Conservation (phyloP, 441 rosid genomes). For the Pelargonium myrrhifolium region DNA sequence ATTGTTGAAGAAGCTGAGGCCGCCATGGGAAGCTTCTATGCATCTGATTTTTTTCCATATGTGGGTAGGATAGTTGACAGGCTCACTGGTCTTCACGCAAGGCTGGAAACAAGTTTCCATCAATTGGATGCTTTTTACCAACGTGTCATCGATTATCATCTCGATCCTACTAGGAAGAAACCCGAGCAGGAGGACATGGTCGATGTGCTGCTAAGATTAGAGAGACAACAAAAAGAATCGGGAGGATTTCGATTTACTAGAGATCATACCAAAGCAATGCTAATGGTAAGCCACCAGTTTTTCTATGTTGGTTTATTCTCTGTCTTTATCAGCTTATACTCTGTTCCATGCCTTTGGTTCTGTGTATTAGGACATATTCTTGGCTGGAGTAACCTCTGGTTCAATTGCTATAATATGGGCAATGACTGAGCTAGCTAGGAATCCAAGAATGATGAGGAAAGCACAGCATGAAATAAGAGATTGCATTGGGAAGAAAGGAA, state of each 20-base stretch:
- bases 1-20: constrained; percentile 17
- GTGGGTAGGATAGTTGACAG: constrained; percentile 18
- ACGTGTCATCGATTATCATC: constrained; percentile 38
- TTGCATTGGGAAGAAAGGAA: constrained; percentile 22
- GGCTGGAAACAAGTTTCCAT: constrained; percentile 17
- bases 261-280: constrained; percentile 27
- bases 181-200: constrained; percentile 40
- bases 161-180: constrained; percentile 24
- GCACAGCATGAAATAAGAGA: constrained; percentile 39
- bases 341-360: no score
- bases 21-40: constrained; percentile 18
- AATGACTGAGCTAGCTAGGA: constrained; percentile 31
- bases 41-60: constrained; percentile 32
- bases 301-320: no score
- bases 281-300: constrained; percentile 28
- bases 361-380: constrained; percentile 30
- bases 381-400: constrained; percentile 36
- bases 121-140: constrained; percentile 33
- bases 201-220: constrained; percentile 30
- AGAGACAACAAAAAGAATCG: constrained; percentile 26
- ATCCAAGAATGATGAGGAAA: constrained; percentile 33
- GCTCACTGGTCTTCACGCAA: constrained; percentile 30
- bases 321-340: background rate
- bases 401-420: constrained; percentile 34
- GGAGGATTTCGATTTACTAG: constrained; percentile 25